A percentile compares a stretch with the other conserved stretches of the same genome.
Evolutionary conservation across 73 alveolate genomes (phyloP).

Genomic region (Symbiodinium natans): DNA sequence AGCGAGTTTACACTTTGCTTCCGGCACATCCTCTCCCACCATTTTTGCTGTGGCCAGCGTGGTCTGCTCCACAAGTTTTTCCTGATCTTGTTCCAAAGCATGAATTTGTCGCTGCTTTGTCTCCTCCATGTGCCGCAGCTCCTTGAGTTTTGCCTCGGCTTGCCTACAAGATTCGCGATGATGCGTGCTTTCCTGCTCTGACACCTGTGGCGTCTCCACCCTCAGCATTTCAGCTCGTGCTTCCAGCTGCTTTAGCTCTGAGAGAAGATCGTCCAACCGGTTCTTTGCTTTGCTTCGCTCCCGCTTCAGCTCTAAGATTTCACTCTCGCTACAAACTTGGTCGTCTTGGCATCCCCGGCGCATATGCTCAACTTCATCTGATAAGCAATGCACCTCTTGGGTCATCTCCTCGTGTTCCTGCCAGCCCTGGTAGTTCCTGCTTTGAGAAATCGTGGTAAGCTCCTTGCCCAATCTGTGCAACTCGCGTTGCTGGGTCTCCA

Average conservation of each 20-base stretch:
- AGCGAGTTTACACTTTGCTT: neutral
- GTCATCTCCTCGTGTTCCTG: neutral
- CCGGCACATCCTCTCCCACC: neutral
- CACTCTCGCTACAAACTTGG: neutral
- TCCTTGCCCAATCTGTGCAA: neutral
- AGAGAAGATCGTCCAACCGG: neutral
- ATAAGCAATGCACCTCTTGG: neutral
- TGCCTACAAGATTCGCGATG: neutral
- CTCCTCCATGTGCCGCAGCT: neutral
- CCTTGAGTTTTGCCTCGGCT: neutral
- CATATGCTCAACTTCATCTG: neutral
- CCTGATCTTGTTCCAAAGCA: neutral
- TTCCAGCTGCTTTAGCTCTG: neutral
- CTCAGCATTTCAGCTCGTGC: slow-evolving; percentile 16
- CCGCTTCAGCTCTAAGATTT: neutral
- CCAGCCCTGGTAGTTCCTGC: neutral
- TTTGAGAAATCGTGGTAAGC: neutral
- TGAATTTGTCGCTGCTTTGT: neutral
- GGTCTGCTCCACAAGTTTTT: slow-evolving; percentile 1
- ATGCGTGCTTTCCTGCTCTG: neutral
- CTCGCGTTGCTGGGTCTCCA: neutral
- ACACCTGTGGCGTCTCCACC: neutral
- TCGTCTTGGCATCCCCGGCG: neutral
- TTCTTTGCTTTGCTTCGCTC: neutral
- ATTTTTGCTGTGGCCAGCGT: neutral